These are phyloP conservation scores for Carex kokanica DNA, from an alignment of 176 grass and related monocot species.

Conservation along the genomic window DNA sequence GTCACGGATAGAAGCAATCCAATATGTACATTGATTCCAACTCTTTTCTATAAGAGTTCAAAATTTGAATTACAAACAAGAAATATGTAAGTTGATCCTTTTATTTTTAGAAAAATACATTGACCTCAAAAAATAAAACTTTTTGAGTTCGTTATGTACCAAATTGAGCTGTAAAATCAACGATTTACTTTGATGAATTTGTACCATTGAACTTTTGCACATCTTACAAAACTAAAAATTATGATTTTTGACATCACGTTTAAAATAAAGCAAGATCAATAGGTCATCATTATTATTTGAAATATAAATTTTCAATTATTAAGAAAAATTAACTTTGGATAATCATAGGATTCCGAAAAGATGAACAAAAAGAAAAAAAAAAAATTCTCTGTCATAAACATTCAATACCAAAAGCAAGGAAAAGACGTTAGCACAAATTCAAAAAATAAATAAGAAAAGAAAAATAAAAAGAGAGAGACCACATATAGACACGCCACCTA, in stretches of 20 bases:
- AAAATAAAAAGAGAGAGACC: slow-evolving; percentile 6
- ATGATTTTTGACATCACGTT: too few species aligned
- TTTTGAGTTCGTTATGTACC: not conserved
- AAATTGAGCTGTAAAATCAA: not conserved
- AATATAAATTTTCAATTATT: not conserved
- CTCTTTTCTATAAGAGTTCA: not conserved
- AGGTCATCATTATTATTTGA: not conserved
- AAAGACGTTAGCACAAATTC: not conserved
- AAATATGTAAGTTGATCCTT: not conserved
- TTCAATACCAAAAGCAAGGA: not conserved
- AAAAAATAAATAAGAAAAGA: not conserved
- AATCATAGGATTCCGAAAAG: not conserved
- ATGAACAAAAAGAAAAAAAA: not conserved
- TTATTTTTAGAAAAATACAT: not conserved
- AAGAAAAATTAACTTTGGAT: not conserved
- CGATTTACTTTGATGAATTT: not conserved
- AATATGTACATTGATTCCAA: not conserved
- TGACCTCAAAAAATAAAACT: not conserved
- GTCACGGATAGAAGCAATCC: not conserved
- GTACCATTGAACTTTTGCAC: not conserved
- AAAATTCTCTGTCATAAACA: not conserved
- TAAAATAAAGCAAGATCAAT: not conserved
- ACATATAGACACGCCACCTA: slow-evolving; percentile 19
- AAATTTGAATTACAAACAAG: slow-evolving; percentile 5
- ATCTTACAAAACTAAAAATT: not conserved